phyloP scores from a whole-genome alignment of 1,139 yeast species.

The Candida tunisiensis region DNA sequence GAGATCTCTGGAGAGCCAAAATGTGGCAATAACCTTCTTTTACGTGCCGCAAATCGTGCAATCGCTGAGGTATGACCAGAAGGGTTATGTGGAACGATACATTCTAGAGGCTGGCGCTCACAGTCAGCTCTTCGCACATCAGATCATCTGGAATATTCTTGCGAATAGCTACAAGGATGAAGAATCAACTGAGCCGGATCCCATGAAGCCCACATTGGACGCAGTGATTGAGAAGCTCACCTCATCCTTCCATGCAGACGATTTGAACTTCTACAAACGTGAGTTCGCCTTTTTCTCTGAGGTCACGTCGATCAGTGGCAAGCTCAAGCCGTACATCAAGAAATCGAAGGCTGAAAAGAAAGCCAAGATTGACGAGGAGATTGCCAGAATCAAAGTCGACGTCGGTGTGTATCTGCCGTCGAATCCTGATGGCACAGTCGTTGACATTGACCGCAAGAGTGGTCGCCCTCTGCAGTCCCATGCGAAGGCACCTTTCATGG shows the following conservation, averaged over 20 bases:
- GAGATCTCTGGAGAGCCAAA: slow-evolving; percentile 80
- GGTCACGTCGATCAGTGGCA: slow-evolving; percentile 87
- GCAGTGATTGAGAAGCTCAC: slow-evolving; percentile 55
- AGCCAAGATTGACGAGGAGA: slow-evolving; percentile 90
- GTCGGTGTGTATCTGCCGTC: slow-evolving; percentile 89
- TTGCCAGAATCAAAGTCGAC: slow-evolving; percentile 60
- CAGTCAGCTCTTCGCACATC: slow-evolving; percentile 88
- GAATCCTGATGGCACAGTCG: slow-evolving; percentile 88
- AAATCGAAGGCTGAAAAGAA: slow-evolving; percentile 94
- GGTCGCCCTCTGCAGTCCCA: slow-evolving; percentile 97
- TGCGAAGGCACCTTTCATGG: slow-evolving; percentile 98
- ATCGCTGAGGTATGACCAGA: slow-evolving; percentile 60
- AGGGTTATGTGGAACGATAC: slow-evolving; percentile 78
- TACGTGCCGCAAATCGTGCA: slow-evolving; percentile 98
- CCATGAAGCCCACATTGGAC: slow-evolving; percentile 71
- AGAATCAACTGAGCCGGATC: slow-evolving; percentile 53
- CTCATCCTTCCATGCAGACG: slow-evolving; percentile 38
- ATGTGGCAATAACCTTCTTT: slow-evolving; percentile 78
- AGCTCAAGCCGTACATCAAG: slow-evolving; percentile 83
- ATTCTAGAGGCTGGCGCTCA: slow-evolving; percentile 87
- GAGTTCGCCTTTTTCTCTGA: slow-evolving; percentile 86
- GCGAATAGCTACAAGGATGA: slow-evolving; percentile 91
- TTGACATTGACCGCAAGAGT: slow-evolving; percentile 81
- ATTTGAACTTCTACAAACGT: slow-evolving; percentile 50
- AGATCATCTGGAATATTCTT: slow-evolving; percentile 93